Conservation (phyloP, 129 eudicot genomes). For the Gnaphalium uliginosum region DNA sequence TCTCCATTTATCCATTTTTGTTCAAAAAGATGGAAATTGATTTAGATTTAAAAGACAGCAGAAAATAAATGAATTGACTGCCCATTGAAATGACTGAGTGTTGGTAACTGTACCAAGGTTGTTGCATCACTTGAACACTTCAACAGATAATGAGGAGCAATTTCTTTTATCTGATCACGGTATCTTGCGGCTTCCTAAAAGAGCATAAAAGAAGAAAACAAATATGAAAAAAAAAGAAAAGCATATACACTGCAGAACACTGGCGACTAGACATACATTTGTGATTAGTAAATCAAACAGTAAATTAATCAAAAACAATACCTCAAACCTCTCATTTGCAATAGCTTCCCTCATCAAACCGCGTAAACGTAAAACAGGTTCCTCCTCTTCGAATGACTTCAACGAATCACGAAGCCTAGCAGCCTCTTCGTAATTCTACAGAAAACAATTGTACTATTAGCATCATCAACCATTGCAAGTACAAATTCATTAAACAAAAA, state of each 20-base stretch:
- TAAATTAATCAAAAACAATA: slow-evolving; percentile 19
- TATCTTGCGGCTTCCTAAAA: slow-evolving; percentile 86
- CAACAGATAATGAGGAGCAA: slow-evolving; percentile 85
- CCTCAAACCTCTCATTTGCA: slow-evolving; percentile 87
- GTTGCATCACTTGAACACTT: slow-evolving; percentile 98
- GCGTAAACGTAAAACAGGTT: slow-evolving; percentile 72
- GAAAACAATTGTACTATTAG: neutral
- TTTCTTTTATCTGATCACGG: slow-evolving; percentile 82
- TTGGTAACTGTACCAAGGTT: slow-evolving; percentile 63
- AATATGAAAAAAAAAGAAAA: slow-evolving; percentile 1
- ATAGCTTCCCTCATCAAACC: slow-evolving; percentile 79
- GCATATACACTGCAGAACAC: neutral
- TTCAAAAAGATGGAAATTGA: neutral
- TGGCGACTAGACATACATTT: neutral
- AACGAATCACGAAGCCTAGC: slow-evolving; percentile 95
- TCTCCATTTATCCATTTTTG: slow-evolving; percentile 16
- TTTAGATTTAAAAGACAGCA: neutral
- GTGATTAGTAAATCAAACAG: neutral
- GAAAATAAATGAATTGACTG: slow-evolving; percentile 9
- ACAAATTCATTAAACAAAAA: neutral
- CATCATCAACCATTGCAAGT: neutral
- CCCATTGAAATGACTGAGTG: neutral
- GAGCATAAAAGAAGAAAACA: slow-evolving; percentile 4
- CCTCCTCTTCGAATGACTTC: slow-evolving; percentile 83
- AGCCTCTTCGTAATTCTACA: slow-evolving; percentile 87